Conservation (phyloP, 441 rosid species). For the Pelargonium australe region DNA sequence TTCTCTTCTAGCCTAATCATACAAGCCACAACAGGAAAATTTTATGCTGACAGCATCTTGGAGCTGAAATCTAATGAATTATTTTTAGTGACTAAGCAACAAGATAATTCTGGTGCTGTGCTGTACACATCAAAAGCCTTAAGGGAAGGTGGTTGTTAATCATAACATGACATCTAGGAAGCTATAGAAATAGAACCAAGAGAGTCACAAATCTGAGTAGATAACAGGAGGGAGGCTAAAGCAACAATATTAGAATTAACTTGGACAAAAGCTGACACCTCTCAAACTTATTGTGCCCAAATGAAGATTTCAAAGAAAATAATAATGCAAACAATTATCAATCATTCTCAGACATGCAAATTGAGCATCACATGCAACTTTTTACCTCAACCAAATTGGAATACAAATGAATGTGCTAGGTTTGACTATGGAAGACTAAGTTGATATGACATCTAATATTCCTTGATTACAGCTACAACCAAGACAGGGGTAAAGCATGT, state of each 20-base stretch:
- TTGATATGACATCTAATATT: neutral
- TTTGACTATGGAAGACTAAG: neutral
- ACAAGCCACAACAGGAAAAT: slow-evolving; percentile 13
- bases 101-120: neutral
- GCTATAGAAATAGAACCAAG: neutral
- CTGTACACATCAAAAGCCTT: neutral
- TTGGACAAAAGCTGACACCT: neutral
- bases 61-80: neutral
- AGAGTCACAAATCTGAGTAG: neutral
- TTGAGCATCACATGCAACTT: neutral
- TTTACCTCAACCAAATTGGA: neutral
- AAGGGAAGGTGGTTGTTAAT: neutral
- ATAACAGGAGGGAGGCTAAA: neutral
- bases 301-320: too few species aligned
- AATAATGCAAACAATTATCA: neutral
- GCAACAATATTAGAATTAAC: neutral
- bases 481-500: neutral
- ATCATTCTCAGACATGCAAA: neutral
- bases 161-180: neutral
- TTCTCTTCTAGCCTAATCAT: slow-evolving; percentile 82
- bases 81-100: too few species aligned
- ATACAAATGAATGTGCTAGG: neutral
- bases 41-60: neutral
- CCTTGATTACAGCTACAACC: neutral
- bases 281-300: neutral